These are phyloP conservation scores for Phytopythium mirpurense DNA, from an alignment of 352 stramenopile genomes.

Conservation along the genomic window DNA sequence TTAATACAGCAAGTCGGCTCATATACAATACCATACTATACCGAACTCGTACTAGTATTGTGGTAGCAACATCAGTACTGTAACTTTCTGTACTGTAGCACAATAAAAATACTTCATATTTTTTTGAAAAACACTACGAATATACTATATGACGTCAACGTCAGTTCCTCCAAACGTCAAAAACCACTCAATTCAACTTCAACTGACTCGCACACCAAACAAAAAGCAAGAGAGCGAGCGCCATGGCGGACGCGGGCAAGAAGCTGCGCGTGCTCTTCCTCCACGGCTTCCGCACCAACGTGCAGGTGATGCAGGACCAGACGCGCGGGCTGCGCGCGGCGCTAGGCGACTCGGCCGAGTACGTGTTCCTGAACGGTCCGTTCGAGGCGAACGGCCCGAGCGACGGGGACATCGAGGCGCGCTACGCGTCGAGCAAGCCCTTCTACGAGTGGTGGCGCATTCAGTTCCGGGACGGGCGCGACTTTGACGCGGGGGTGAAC, in stretches of 20 bases:
- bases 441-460: conserved; percentile 50
- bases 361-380: conserved; percentile 32
- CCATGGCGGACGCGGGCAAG: too few species aligned
- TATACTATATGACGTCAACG: too few species aligned
- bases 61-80: too few species aligned
- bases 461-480: conserved; percentile 14
- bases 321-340: conserved; percentile 28
- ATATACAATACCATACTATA: too few species aligned
- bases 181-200: too few species aligned
- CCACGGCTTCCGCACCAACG: conserved; percentile 51
- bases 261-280: conserved; percentile 48
- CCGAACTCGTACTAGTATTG: too few species aligned
- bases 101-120: too few species aligned
- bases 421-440: conserved; percentile 17
- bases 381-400: conserved; percentile 27
- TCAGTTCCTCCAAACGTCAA: too few species aligned
- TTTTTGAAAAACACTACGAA: too few species aligned
- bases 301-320: conserved; percentile 38
- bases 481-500: conserved; percentile 17
- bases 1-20: background rate
- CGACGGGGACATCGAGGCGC: conserved; percentile 24
- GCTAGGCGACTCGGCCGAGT: conserved; percentile 26
- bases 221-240: too few species aligned
- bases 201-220: too few species aligned
- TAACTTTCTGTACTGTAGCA: too few species aligned